Evolutionary conservation across 495 filamentous ascomycete genomes (phyloP).

Genomic region (Lepidopterella palustris): DNA sequence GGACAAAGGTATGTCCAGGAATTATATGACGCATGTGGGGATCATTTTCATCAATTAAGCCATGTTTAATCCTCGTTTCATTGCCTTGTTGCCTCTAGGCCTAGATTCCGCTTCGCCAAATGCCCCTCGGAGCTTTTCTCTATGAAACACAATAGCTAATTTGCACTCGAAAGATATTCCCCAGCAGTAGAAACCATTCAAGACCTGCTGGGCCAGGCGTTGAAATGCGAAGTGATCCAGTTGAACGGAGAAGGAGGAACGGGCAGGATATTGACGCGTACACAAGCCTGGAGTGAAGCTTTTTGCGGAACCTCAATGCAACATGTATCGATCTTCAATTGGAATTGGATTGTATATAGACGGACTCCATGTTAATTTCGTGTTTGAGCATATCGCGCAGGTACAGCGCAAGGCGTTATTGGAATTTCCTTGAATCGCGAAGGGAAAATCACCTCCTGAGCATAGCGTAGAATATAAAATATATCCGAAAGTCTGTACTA

Average conservation of each 20-base stretch:
- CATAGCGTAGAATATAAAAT: not conserved
- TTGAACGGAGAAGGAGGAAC: conserved; percentile 42
- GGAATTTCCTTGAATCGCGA: not conserved
- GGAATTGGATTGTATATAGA: conserved; percentile 4
- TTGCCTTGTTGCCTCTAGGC: not conserved
- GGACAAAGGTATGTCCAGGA: conserved; percentile 67
- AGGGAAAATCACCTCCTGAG: not conserved
- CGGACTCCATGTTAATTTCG: not conserved
- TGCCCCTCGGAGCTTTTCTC: no score
- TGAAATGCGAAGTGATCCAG: conserved; percentile 51
- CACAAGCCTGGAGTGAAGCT: conserved; percentile 41
- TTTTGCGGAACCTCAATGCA: not conserved
- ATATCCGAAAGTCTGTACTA: not conserved
- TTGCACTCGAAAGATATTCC: conserved; percentile 53
- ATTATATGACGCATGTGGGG: not conserved
- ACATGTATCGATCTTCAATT: not conserved
- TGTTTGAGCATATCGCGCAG: not conserved
- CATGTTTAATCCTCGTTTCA: not conserved
- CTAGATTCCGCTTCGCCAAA: not conserved
- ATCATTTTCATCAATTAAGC: not conserved
- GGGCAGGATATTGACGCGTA: conserved; percentile 44
- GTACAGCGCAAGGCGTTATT: not conserved
- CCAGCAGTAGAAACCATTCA: conserved; percentile 47
- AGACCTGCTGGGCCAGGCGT: conserved; percentile 60
- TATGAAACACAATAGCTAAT: not conserved